These are phyloP conservation scores for Ogataea sp. DNA, from an alignment of 805 yeast genomes.

Conservation along the genomic window DNA sequence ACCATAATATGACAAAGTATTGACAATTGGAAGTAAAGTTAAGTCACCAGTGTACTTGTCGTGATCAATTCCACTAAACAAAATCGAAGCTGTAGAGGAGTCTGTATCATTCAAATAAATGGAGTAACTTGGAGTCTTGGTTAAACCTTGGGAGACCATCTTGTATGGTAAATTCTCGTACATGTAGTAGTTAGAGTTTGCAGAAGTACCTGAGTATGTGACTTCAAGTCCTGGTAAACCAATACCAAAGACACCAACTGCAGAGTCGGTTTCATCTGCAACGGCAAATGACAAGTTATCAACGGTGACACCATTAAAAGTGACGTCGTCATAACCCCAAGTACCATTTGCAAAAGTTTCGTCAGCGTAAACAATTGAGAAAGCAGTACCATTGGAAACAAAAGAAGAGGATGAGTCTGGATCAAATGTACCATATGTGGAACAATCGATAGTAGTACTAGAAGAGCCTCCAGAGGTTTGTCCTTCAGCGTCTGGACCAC, in stretches of 20 bases:
- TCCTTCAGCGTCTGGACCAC: background rate
- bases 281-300: slow-evolving; percentile 61
- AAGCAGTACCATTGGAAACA: slow-evolving; percentile 30
- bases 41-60: slow-evolving; percentile 50
- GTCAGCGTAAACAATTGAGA: slow-evolving; percentile 41
- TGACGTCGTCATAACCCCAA: slow-evolving; percentile 59
- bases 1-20: slow-evolving; percentile 26
- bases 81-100: slow-evolving; percentile 40
- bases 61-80: slow-evolving; percentile 70
- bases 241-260: slow-evolving; percentile 67
- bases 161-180: slow-evolving; percentile 64
- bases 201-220: slow-evolving; percentile 31
- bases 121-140: slow-evolving; percentile 50
- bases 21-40: slow-evolving; percentile 42
- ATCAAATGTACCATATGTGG: slow-evolving; percentile 40
- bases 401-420: slow-evolving; percentile 31
- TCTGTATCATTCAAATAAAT: slow-evolving; percentile 43
- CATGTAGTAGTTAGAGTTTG: slow-evolving; percentile 20
- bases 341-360: slow-evolving; percentile 37
- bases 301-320: slow-evolving; percentile 40
- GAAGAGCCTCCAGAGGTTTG: background rate
- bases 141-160: slow-evolving; percentile 50
- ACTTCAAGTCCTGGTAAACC: slow-evolving; percentile 65
- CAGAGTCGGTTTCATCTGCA: slow-evolving; percentile 55
- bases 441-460: slow-evolving; percentile 29